Percentiles rank a stretch among this genome's conserved stretches.
These are phyloP conservation scores for Canavalia ensiformis DNA, from an alignment of 306 rosid species.

Conservation along the genomic window DNA sequence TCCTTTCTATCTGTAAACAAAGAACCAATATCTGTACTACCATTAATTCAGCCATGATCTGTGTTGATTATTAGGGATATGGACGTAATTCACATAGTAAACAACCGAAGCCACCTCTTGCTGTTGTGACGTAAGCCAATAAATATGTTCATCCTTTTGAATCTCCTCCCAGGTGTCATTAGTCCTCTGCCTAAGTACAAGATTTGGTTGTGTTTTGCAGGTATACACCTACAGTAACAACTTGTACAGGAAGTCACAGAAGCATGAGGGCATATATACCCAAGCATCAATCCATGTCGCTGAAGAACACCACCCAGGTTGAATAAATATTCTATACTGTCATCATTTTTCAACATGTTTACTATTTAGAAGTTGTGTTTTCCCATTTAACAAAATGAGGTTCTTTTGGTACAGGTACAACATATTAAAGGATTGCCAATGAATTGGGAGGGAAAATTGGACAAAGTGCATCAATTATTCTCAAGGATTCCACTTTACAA, in stretches of 20 bases:
- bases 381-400: not conserved
- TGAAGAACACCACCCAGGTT: slow-evolving; percentile 83
- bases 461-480: slow-evolving; percentile 73
- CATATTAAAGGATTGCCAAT: slow-evolving; percentile 73
- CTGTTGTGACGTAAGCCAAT: slow-evolving; percentile 69
- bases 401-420: slow-evolving; percentile 56
- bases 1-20: not conserved
- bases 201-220: slow-evolving; percentile 53
- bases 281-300: slow-evolving; percentile 79
- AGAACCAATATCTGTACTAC: not conserved
- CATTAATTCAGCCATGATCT: not conserved
- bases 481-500: slow-evolving; percentile 83
- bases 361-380: slow-evolving; percentile 15
- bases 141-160: not conserved
- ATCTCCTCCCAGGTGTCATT: slow-evolving; percentile 3
- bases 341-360: not conserved
- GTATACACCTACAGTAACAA: slow-evolving; percentile 73
- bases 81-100: slow-evolving; percentile 44
- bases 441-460: slow-evolving; percentile 75
- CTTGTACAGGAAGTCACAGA: slow-evolving; percentile 89
- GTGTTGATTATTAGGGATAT: slow-evolving; percentile 58
- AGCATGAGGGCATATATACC: slow-evolving; percentile 79
- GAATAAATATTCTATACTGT: slow-evolving; percentile 3
- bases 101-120: slow-evolving; percentile 69
- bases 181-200: not conserved